Base-by-base conservation (phyloP, 306 rosid genomes). In the Geum urbanum region DNA sequence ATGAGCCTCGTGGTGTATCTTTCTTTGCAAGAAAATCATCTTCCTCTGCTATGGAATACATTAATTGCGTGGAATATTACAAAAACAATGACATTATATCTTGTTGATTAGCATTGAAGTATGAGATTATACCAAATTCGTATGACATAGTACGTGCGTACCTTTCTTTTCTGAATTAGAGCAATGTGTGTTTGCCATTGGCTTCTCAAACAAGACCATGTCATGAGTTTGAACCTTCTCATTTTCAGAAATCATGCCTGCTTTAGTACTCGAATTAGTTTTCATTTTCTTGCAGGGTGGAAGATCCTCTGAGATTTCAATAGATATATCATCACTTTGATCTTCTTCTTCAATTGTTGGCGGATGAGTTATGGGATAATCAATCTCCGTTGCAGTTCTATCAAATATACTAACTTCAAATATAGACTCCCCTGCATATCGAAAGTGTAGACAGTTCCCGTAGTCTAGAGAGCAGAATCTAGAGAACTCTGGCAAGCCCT, bases 401-500 rank as follows among this genome's bases (percentile, higher is more conserved):
- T 77, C 73, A 57, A 66, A 72, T 40, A 77, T 77, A 12, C 62
- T 15, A 0, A 66, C 73, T 5, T 12, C 0, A 4, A 72, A 77
- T 16, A 13, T 39, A 2, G 69, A 72, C 4, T 43, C 19, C 5
- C 49, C n/a, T 15, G 66, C 44, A 10, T 77, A 77, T 24, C 39
- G 35, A 19, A 77, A 77, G 0, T 66, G 35, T 1, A 77, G 49
- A 35, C 65, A 41, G 22, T 66, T 4, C 0, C 39, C 71, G 5
- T 6, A 6, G 16, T 22, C 39, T 5, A 71, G 5, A 13, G 45
- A 18, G 40, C 53, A 71, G 18, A 55, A 66, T 39, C 58, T 39
- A 0, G 56, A 58, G 43, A 77, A 71, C 39, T 22, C 71, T 20
- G 54, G 51, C 80, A 63, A 77, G 0, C 80, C 80, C 32, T 64